These are phyloP conservation scores for Fraxinus americana DNA, from an alignment of 257 asterid genomes.

Conservation along the genomic window DNA sequence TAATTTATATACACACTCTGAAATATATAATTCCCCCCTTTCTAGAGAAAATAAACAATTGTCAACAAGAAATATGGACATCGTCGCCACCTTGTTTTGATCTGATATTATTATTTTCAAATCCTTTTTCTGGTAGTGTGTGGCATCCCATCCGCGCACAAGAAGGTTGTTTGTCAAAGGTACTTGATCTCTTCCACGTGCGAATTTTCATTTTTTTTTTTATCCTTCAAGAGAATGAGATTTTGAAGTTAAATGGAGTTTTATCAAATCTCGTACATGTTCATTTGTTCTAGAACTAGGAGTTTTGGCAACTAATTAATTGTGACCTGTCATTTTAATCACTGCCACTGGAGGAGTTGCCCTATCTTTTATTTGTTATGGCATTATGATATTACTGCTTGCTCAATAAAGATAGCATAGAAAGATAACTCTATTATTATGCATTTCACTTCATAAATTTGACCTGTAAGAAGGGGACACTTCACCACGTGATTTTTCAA, in stretches of 20 bases:
- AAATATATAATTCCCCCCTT: not conserved
- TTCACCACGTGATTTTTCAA: not conserved
- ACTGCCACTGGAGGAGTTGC: too few relatives aligned
- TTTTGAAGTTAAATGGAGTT: not conserved
- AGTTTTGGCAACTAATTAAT: not conserved
- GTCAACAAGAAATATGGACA: not conserved
- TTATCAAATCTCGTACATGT: not conserved
- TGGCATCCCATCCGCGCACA: constrained; percentile 41
- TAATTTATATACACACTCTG: too few relatives aligned
- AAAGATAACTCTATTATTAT: too few relatives aligned
- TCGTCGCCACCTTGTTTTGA: not conserved
- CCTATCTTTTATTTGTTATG: too few relatives aligned
- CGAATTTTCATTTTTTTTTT: not conserved
- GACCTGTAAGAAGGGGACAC: too few relatives aligned
- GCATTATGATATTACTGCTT: too few relatives aligned
- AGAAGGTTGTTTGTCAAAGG: constrained; percentile 35
- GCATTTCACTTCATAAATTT: too few relatives aligned
- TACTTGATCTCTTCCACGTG: constrained; percentile 10
- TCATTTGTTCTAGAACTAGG: not conserved
- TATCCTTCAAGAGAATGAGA: not conserved
- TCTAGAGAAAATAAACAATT: not conserved
- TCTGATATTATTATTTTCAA: not conserved
- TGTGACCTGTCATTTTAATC: too few relatives aligned
- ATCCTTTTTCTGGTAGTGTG: constrained; percentile 36
- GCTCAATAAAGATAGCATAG: too few relatives aligned